A percentile compares a stretch with the other conserved stretches of the same genome.
Evolutionary conservation across 2,329 filamentous ascomycete genomes (phyloP).

Genomic region (Iodosphaeria phyllophila): DNA sequence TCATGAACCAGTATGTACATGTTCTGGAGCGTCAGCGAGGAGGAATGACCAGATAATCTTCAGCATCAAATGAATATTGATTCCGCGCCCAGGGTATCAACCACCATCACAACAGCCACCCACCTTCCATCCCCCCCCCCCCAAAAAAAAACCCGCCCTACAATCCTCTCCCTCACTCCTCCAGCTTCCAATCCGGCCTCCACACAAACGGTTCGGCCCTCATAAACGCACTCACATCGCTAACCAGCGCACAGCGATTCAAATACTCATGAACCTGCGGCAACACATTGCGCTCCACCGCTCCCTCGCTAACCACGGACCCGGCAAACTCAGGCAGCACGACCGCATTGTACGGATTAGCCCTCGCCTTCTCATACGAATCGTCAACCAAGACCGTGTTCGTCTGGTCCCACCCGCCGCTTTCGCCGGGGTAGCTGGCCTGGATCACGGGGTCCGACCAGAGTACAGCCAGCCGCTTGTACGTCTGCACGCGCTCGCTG

Average conservation of each 20-base stretch:
- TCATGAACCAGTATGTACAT: no score
- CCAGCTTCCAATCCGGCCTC: conserved; percentile 9
- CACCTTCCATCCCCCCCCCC: no score
- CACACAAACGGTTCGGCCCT: conserved; percentile 27
- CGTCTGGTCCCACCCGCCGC: conserved; percentile 49
- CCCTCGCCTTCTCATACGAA: conserved; percentile 57
- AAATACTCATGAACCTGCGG: conserved; percentile 43
- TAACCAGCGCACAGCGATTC: conserved; percentile 31
- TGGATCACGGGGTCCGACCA: conserved; percentile 39
- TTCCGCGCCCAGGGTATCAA: no score
- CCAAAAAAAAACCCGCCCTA: no score
- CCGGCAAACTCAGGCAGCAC: conserved; percentile 60
- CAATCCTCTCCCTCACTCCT: no score
- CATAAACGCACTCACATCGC: conserved; percentile 45
- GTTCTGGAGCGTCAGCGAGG: no score
- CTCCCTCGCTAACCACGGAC: conserved; percentile 17
- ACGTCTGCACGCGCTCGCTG: conserved; percentile 57
- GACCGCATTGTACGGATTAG: conserved; percentile 70
- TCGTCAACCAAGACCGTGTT: conserved; percentile 91
- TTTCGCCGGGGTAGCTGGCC: conserved; percentile 16
- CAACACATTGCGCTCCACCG: no score
- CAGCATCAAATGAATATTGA: no score
- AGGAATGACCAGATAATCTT: no score
- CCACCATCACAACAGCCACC: no score
- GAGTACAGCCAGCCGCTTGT: conserved; percentile 62